phyloP scores from a whole-genome alignment of 345 rosid genomes.

The Moricandia arvensis region DNA sequence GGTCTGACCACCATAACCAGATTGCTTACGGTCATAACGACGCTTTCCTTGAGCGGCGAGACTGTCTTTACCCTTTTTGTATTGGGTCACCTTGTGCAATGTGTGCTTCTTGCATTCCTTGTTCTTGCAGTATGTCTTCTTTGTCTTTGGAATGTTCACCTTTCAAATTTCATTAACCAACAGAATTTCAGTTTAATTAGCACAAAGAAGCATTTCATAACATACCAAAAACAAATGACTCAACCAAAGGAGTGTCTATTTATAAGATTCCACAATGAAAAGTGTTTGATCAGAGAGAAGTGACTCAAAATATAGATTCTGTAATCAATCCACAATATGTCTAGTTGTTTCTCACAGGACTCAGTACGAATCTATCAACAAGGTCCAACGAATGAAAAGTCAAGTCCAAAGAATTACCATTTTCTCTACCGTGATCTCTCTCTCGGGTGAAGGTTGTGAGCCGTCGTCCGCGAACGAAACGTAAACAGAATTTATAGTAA shows the following conservation, averaged over 20 bases:
- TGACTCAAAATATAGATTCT: not conserved
- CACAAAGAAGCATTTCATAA: not conserved
- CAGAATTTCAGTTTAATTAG: not conserved
- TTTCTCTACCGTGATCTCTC: conserved; percentile 22
- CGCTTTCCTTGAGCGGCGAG: conserved; percentile 84
- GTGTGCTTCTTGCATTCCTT: conserved; percentile 83
- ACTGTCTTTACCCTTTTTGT: conserved; percentile 84
- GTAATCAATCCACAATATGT: not conserved
- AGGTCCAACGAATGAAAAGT: not conserved
- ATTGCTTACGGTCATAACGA: conserved; percentile 79
- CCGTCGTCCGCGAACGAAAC: conserved; percentile 20
- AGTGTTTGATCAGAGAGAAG: not conserved
- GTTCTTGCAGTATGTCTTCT: conserved; percentile 81
- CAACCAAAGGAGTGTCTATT: not conserved
- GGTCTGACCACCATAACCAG: conserved; percentile 87
- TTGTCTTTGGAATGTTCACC: conserved; percentile 88
- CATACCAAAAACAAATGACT: not conserved
- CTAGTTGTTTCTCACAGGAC: not conserved
- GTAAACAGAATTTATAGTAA: conserved; percentile 6
- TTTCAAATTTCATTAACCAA: conserved; percentile 14
- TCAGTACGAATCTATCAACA: not conserved
- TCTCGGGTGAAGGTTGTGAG: conserved; percentile 29
- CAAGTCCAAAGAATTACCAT: conserved; percentile 13
- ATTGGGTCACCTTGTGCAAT: conserved; percentile 77
- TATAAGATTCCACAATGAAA: not conserved